Evolutionary conservation across 768 basidiomycete species (phyloP), one percentile per base, ranked within the genome.

Genomic region (Punctularia strigosozonata): DNA sequence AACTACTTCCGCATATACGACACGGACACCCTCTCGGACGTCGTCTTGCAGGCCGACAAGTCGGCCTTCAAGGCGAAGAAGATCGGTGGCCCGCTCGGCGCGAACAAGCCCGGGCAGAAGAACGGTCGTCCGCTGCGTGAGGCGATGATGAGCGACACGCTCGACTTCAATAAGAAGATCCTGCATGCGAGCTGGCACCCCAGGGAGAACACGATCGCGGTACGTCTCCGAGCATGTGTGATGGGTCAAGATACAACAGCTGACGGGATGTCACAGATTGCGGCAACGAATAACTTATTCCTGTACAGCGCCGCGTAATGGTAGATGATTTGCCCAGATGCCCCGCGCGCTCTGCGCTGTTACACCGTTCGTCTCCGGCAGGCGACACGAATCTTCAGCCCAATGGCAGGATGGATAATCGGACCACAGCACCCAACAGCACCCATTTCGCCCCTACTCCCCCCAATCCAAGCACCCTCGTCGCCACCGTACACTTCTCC

Each of bases 1-100:
- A 99, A 99, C 65, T 98, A 94, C 66, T 92, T 99, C 84, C 90
- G 91, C 59, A 95, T 99, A 77, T 99, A 90, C 63, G 94, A 98
- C 59, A 76, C 50, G 10, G 88, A 94, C 43, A 77, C 80, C 23
- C 55, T 78, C 45, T 83, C 80, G 44, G 95, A 98, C 52, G 79
- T 92, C 31, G 87, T 97, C 10, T 64, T 99, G 40, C 95, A 98
- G 61, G 95, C 95, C 2, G 95, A 99, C 68, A 99, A 99, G 61
- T 92, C 90, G 13, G 92, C 94, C 5, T 99, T 99, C 69, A 98
- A 98, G 61, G 89, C 88, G 36, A 99, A 97, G 80, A 99, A 98
- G 73, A 86, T 95, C 40, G 90, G 92, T 10, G 91, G 85, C 2
- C 79, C 81, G 6, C 53, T 80, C 39, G 77, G 75, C 26, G 18